A percentile compares a stretch with the other conserved stretches of the same genome.
Conservation (phyloP, 352 stramenopile species). For the Globisporangium orthogonon region DNA sequence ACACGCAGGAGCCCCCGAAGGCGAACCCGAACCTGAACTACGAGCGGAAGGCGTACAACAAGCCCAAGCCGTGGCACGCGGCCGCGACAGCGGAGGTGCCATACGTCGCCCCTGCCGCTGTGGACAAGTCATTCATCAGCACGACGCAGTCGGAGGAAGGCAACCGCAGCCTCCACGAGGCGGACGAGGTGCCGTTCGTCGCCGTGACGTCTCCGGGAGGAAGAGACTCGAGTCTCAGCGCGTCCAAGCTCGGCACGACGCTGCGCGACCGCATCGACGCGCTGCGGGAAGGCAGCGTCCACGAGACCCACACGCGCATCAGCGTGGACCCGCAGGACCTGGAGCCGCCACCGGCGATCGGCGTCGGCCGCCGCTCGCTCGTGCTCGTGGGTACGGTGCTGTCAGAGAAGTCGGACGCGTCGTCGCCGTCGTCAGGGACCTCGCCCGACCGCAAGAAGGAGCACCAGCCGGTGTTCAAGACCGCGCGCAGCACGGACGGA, state of each 20-base stretch:
- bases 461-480: constrained; percentile 23
- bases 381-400: constrained; percentile 32
- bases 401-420: constrained; percentile 17
- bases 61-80: constrained; percentile 10
- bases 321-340: constrained; percentile 22
- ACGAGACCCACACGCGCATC: constrained; percentile 48
- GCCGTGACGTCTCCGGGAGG: constrained; percentile 20
- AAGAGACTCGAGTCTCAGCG: constrained; percentile 3
- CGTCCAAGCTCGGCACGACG: constrained; percentile 17
- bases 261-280: constrained; percentile 61
- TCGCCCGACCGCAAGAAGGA: neutral
- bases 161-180: constrained; percentile 11
- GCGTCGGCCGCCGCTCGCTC: constrained; percentile 18
- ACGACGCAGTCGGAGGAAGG: constrained; percentile 8
- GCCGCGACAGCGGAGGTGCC: constrained; percentile 1
- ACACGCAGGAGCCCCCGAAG: constrained; percentile 6
- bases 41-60: constrained; percentile 9
- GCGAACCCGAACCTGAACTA: constrained; percentile 11
- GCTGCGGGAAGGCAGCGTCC: constrained; percentile 35
- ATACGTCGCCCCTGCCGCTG: constrained; percentile 1
- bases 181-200: constrained; percentile 13
- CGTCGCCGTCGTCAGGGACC: constrained; percentile 18
- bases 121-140: constrained; percentile 7
- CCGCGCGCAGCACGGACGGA: constrained; percentile 20
- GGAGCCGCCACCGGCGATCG: constrained; percentile 13